A percentile compares a stretch with the other conserved stretches of the same genome.
Evolutionary conservation across 345 rosid genomes (phyloP).

Genomic region (Eucalyptus sp.): DNA sequence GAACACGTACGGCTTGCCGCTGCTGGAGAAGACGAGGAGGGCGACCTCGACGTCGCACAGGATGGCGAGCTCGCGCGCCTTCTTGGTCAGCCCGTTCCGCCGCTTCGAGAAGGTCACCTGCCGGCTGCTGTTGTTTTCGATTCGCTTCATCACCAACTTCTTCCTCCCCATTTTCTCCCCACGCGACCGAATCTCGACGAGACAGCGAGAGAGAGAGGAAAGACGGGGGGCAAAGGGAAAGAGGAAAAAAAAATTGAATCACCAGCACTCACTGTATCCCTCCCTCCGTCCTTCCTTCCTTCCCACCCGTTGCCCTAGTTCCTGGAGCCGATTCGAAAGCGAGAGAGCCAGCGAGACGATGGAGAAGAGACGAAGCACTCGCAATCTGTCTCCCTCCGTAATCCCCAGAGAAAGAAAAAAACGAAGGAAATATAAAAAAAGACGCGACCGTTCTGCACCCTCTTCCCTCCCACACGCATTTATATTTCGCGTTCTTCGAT

Average conservation of each 20-base stretch:
- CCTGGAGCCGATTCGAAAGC: neutral
- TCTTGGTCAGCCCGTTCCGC: slow-evolving; percentile 53
- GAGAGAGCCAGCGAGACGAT: neutral
- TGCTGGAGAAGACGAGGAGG: slow-evolving; percentile 39
- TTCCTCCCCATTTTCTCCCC: slow-evolving; percentile 16
- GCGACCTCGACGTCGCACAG: slow-evolving; percentile 62
- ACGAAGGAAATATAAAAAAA: neutral
- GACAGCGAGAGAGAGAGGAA: neutral
- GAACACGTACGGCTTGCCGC: slow-evolving; percentile 40
- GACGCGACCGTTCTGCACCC: neutral
- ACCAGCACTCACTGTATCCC: neutral
- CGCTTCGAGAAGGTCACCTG: slow-evolving; percentile 66
- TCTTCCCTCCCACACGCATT: neutral
- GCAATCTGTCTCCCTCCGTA: neutral
- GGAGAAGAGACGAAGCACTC: neutral
- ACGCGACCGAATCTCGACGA: neutral
- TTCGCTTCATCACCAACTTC: slow-evolving; percentile 55
- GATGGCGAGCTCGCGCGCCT: slow-evolving; percentile 55
- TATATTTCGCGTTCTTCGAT: neutral
- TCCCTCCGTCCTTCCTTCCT: neutral
- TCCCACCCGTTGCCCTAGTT: neutral
- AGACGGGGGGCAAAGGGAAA: neutral
- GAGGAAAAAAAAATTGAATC: neutral
- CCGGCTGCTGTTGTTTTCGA: slow-evolving; percentile 50
- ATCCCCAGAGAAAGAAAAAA: neutral